Base-by-base conservation (phyloP, 768 basidiomycete species). In the Naganishia antarctica region DNA sequence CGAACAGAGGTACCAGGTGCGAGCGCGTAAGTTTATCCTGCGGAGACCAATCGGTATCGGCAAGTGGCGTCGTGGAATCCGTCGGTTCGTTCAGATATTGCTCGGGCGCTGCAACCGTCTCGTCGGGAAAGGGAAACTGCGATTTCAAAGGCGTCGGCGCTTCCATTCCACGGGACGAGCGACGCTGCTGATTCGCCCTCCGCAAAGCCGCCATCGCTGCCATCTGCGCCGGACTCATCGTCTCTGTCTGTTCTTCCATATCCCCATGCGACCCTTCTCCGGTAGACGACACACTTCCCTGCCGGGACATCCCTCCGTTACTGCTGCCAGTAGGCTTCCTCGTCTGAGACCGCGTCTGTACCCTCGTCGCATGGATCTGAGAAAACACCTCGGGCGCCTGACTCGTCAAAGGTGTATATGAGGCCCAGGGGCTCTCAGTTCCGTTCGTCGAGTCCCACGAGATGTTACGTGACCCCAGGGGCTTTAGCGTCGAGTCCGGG, bases 361-460 rank as follows among this genome's bases (percentile, higher is more conserved):
- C 37, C 53, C 53, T 57, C 34, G 53, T 15, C 53, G 53, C 53
- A 26, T 57, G 53, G n/a, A 57, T 57, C 21, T 57, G 21, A 1
- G 53, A 57, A 40, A 57, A 57, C n/a, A 57, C 53, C 13, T 57
- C 53, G 53, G 53, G 53, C 15, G 53, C 53, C 34, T 57, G 53
- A 40, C 53, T 57, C 21, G 53, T 37, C 3, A 57, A 9, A 1
- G 53, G 53, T 1, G 53, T 57, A 40, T 57, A 23, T 4, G 53
- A 57, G 1, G 53, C 26, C 37, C 34, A 26, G 4, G 53, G 53
- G 5, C 32, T 57, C 32, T 40, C 53, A 12, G 7, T 26, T 13
- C 37, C 53, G 34, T 44, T 43, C 37, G 48, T 68, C 70, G 37
- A 68, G n/a, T 44, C 43, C 43, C 43, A 44, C 43, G 43, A 44